phyloP scores from a whole-genome alignment of 306 rosid species.

The Cyclanthera cordifolia region DNA sequence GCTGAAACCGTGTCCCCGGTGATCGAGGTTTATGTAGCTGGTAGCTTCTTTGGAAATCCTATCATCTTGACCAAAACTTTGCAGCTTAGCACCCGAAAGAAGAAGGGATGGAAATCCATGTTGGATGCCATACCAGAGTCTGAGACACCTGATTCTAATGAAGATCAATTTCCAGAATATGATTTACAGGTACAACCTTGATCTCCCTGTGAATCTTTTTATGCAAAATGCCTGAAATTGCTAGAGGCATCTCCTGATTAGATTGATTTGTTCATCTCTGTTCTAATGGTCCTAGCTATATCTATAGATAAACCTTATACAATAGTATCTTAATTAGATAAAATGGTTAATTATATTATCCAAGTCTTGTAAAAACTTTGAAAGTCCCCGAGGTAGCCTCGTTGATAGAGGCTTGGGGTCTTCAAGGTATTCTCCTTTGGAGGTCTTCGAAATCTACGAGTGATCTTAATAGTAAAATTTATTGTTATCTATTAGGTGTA shows the following conservation, averaged over 20 bases:
- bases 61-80: conserved; percentile 68
- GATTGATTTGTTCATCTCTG: background rate
- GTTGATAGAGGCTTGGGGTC: too few relatives aligned
- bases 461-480: too few relatives aligned
- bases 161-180: conserved; percentile 32
- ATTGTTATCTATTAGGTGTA: too few relatives aligned
- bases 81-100: conserved; percentile 55
- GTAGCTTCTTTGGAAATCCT: conserved; percentile 65
- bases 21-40: conserved; percentile 86
- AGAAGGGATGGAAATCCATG: conserved; percentile 42
- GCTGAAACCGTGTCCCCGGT: conserved; percentile 36
- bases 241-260: background rate
- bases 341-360: background rate
- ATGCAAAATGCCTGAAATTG: background rate
- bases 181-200: conserved; percentile 47
- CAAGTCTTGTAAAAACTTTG: background rate
- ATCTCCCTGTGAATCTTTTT: background rate
- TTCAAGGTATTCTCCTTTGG: too few relatives aligned
- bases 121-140: conserved; percentile 74
- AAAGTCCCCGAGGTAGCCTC: background rate
- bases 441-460: too few relatives aligned
- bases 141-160: conserved; percentile 54
- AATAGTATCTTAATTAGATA: background rate
- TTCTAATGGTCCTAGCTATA: background rate
- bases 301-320: background rate